Percentiles rank a stretch among this genome's conserved stretches.
These are phyloP conservation scores for Mycotypha africana DNA, from an alignment of 371 early-diverging fungal genomes.

Conservation along the genomic window DNA sequence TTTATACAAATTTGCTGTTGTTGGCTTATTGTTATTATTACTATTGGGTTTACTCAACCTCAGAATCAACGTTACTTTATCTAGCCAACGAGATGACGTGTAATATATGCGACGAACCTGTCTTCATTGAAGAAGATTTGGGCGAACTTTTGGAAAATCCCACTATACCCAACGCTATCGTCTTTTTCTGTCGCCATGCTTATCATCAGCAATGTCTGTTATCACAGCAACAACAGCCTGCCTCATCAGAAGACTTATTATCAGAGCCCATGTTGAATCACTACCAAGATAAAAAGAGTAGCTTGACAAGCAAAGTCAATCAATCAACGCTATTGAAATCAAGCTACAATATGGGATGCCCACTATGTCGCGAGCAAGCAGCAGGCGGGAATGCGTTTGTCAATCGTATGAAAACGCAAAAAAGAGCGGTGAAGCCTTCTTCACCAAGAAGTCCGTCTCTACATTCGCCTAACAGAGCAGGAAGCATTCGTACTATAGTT, in stretches of 20 bases:
- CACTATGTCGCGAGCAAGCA: conserved; percentile 50
- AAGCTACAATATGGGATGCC: conserved; percentile 45
- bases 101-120: conserved; percentile 53
- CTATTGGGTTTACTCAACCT: no score
- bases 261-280: conserved; percentile 2
- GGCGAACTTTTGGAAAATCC: no score
- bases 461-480: no score
- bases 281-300: conserved; percentile 10
- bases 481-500: conserved; percentile 22
- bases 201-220: conserved; percentile 68
- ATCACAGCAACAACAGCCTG: conserved; percentile 13
- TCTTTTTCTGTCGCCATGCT: conserved; percentile 76
- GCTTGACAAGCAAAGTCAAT: conserved; percentile 45
- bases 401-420: conserved; percentile 39
- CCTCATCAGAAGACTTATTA: conserved; percentile 1
- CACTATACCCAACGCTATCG: conserved; percentile 39
- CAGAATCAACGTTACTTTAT: no score
- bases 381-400: conserved; percentile 50
- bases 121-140: conserved; percentile 44
- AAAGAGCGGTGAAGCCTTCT: conserved; percentile 4
- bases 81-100: conserved; percentile 58
- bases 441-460: conserved; percentile 13
- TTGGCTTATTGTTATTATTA: no score
- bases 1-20: neutral
- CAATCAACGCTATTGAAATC: conserved; percentile 51